Conservation (phyloP, 2,329 filamentous ascomycete species). For the Lachnellula cervina region DNA sequence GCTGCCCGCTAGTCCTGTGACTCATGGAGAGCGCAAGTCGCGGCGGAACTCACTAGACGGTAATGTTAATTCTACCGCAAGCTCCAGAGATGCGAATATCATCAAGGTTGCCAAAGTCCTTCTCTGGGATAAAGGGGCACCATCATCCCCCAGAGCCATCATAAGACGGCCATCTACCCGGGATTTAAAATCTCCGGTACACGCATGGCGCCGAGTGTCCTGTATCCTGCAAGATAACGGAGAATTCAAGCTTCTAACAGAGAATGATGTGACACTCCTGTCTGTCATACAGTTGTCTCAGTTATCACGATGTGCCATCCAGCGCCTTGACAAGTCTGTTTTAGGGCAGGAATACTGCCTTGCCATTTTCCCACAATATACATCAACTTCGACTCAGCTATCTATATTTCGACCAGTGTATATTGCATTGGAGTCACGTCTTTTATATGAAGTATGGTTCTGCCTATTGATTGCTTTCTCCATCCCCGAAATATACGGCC, state of each 20-base stretch:
- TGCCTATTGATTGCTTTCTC: slow-evolving; percentile 87
- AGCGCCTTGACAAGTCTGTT: slow-evolving; percentile 84
- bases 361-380: slow-evolving; percentile 91
- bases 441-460: slow-evolving; percentile 97
- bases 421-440: slow-evolving; percentile 76
- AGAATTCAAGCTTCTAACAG: slow-evolving; percentile 84
- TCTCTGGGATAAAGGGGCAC: slow-evolving; percentile 77
- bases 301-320: slow-evolving; percentile 82
- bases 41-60: slow-evolving; percentile 38
- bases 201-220: slow-evolving; percentile 77
- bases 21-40: slow-evolving; percentile 25
- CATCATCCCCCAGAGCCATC: slow-evolving; percentile 48
- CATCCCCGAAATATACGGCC: slow-evolving; percentile 78
- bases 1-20: slow-evolving; percentile 16
- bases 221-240: slow-evolving; percentile 94
- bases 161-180: slow-evolving; percentile 48
- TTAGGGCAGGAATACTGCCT: slow-evolving; percentile 91
- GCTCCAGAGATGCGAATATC: slow-evolving; percentile 74
- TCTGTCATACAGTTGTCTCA: slow-evolving; percentile 84
- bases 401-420: slow-evolving; percentile 85
- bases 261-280: slow-evolving; percentile 75
- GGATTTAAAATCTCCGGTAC: slow-evolving; percentile 48
- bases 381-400: slow-evolving; percentile 65
- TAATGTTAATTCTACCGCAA: slow-evolving; percentile 43
- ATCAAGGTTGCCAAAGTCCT: slow-evolving; percentile 94